Evolutionary conservation across 2,329 filamentous ascomycete genomes (phyloP), one percentile per base, ranked within the genome.

Genomic region (Penicillium polonicum): DNA sequence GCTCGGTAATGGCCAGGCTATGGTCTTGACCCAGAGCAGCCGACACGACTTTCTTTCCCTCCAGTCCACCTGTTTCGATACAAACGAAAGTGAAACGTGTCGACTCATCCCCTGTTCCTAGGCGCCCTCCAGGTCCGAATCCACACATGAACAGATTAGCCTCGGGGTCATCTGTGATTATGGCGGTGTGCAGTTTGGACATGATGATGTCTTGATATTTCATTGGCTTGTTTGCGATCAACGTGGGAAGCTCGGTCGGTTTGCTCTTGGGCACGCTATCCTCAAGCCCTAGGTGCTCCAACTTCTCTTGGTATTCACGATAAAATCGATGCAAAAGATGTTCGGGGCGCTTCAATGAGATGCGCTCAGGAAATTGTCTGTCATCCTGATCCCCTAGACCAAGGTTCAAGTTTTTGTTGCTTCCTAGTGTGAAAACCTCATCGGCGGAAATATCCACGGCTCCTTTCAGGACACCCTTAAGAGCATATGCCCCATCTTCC

Each of bases 381-480:
- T 99, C 93, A 72, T 97, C 92, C 68, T 95, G 89, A 70, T 99
- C 92, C n/a, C 92, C 92, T 59, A 97, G 88, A 1, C 94, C 94
- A 23, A 99, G 83, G 0, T 90, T 94, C 10, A 96, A 77, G 66
- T 99, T 99, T 70, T 94, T 95, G 76, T 97, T 99, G 75, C 92
- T 97, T 49, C 94, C 94, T 75, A 97, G 97, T 1, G 91, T 88
- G 68, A 91, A 97, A 0, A 97, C 79, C 70, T 99, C 94, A 68
- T 96, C 91, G 9, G 91, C 93, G 23, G 79, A 73, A 27, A 88
- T 65, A 65, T 71, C 73, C 27, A 73, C 68, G 35, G 68, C 65
- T 13, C 73, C 70, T 45, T 71, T 71, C 36, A 76, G 55, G 63
- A 43, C 66, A 42, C 60, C 52, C 43, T 55, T 60, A 10, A 52